phyloP scores from a whole-genome alignment of 2,329 filamentous ascomycete genomes.

The Paracorniculantispora psalliotae region DNA sequence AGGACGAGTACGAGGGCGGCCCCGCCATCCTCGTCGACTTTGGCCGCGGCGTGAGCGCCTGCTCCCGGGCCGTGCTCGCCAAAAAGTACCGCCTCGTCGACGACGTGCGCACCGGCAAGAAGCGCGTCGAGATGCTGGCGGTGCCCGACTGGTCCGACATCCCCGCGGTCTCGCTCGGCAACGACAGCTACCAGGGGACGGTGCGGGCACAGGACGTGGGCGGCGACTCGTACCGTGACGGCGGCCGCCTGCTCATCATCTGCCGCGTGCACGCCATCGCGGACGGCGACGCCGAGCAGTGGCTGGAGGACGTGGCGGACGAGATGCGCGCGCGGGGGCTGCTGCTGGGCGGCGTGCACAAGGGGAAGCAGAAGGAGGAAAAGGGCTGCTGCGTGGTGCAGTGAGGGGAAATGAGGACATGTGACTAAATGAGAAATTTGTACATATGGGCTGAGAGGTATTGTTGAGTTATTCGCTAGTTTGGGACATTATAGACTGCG shows the following conservation, averaged over 20 bases:
- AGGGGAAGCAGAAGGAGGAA: neutral
- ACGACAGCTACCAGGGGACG: neutral
- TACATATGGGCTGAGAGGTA: neutral
- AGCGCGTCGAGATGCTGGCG: neutral
- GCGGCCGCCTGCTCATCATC: neutral
- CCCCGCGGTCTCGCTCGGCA: neutral
- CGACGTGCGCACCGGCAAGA: neutral
- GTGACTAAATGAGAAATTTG: neutral
- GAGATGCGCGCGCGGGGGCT: neutral
- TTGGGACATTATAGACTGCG: too few species aligned
- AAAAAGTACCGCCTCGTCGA: neutral
- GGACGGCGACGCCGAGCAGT: neutral
- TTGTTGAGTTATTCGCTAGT: neutral
- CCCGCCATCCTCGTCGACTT: neutral
- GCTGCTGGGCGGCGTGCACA: neutral
- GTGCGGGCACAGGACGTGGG: neutral
- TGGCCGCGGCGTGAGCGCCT: neutral
- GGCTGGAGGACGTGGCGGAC: neutral
- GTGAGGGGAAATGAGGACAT: too few species aligned
- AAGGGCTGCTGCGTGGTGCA: neutral
- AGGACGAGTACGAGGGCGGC: neutral
- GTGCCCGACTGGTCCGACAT: neutral
- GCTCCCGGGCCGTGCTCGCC: neutral
- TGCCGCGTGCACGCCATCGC: too few species aligned
- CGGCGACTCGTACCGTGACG: neutral